Evolutionary conservation across 179 eudicot genomes (phyloP).

Genomic region (Carnegiea gigantea): DNA sequence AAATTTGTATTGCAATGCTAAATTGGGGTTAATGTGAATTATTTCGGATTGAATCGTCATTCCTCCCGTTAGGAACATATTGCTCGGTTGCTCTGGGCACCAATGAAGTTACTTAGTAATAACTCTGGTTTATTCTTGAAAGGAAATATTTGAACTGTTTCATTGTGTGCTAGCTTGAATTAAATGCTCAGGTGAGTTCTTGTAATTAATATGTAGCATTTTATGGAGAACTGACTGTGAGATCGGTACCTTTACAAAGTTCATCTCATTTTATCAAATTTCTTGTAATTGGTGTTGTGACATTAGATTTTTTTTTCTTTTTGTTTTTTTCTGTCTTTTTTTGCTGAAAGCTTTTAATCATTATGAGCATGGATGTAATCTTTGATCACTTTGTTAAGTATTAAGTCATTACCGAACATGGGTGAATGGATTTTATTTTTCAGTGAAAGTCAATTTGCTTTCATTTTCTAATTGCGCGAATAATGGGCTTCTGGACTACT

Average conservation of each 20-base stretch:
- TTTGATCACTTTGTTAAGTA: neutral
- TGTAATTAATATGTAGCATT: no score
- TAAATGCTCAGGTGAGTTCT: neutral
- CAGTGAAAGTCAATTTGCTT: no score
- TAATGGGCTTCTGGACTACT: no score
- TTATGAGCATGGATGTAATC: no score
- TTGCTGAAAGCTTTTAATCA: neutral
- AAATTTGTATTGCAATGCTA: constrained; percentile 1
- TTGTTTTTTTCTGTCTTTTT: no score
- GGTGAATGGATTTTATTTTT: no score
- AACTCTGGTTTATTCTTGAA: neutral
- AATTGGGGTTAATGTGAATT: neutral
- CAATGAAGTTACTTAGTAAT: neutral
- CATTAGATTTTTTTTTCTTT: neutral
- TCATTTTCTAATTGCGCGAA: no score
- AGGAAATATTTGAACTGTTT: constrained; percentile 6
- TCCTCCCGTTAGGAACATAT: neutral
- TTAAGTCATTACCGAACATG: no score
- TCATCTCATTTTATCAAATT: neutral
- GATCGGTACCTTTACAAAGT: neutral
- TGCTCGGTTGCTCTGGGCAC: neutral
- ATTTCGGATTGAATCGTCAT: neutral
- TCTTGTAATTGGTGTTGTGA: neutral
- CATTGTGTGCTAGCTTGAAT: neutral
- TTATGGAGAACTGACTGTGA: neutral